Conservation (phyloP, 768 basidiomycete genomes). For the Auriscalpium vulgare region DNA sequence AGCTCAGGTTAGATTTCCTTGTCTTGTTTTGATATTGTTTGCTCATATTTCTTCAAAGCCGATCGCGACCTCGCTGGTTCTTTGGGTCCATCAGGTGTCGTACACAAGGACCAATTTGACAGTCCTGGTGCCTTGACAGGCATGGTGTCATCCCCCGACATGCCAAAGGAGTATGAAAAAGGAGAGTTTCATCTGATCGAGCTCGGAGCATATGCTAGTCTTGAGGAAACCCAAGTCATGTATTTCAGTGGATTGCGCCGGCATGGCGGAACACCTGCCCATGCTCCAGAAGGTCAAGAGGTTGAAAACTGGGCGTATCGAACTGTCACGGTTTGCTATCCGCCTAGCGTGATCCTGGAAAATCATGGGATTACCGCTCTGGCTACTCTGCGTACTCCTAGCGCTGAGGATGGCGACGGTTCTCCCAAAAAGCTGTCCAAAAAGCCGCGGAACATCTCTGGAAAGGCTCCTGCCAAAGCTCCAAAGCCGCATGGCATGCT, state of each 20-base stretch:
- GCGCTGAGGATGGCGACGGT: no score
- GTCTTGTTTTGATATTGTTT: neutral
- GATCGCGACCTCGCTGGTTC: neutral
- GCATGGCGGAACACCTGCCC: neutral
- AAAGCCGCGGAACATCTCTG: neutral
- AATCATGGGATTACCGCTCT: neutral
- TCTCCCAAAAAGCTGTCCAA: no score
- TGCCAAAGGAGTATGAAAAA: neutral
- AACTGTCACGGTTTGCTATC: neutral
- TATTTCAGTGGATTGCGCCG: neutral
- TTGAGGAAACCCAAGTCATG: neutral
- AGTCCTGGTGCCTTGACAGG: neutral
- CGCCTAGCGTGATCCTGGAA: neutral
- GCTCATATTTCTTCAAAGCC: neutral
- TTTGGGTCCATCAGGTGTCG: neutral
- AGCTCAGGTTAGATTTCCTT: neutral
- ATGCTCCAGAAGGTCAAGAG: neutral
- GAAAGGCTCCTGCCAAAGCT: neutral
- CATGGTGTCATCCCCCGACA: neutral
- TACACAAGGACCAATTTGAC: neutral
- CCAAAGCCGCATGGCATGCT: neutral
- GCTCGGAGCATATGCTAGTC: neutral
- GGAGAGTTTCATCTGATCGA: neutral
- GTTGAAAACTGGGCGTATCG: neutral
- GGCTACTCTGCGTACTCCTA: neutral